Conservation (phyloP, 345 rosid species). For the Leavenworthia alabamica region DNA sequence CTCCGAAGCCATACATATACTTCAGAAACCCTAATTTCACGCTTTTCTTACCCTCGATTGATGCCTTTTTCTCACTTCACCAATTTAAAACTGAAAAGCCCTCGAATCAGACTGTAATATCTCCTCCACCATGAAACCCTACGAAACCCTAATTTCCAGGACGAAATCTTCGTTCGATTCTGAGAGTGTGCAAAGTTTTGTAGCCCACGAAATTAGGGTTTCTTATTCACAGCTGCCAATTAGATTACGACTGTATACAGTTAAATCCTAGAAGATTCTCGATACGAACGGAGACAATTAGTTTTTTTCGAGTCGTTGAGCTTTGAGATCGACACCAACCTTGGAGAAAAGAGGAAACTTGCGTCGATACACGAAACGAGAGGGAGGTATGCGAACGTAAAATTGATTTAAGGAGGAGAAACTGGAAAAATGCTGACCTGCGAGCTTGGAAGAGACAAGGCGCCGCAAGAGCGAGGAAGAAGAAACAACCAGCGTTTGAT, state of each 20-base stretch:
- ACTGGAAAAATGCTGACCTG: slow-evolving; percentile 15
- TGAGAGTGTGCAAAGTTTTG: slow-evolving; percentile 8
- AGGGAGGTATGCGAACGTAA: neutral
- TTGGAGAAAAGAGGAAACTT: neutral
- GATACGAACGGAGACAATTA: slow-evolving; percentile 17
- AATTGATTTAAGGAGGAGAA: neutral
- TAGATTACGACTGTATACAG: neutral
- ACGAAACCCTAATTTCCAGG: slow-evolving; percentile 45
- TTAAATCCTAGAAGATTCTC: neutral
- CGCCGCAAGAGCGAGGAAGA: slow-evolving; percentile 25
- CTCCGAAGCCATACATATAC: slow-evolving; percentile 95
- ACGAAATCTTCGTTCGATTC: slow-evolving; percentile 10
- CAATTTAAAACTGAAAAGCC: neutral
- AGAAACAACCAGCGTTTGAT: slow-evolving; percentile 11
- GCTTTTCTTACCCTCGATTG: neutral
- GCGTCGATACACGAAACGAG: neutral
- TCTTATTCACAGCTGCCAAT: neutral
- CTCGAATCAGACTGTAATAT: neutral
- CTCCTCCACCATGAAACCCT: neutral
- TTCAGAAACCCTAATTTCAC: slow-evolving; percentile 42
- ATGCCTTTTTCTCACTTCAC: slow-evolving; percentile 1
- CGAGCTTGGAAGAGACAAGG: slow-evolving; percentile 20
- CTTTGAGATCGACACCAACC: slow-evolving; percentile 14
- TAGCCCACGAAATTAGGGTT: slow-evolving; percentile 15
- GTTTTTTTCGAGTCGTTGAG: slow-evolving; percentile 7